Evolutionary conservation across 2,329 filamentous ascomycete genomes (phyloP).

Genomic region (Emmonsiellopsis sp.): DNA sequence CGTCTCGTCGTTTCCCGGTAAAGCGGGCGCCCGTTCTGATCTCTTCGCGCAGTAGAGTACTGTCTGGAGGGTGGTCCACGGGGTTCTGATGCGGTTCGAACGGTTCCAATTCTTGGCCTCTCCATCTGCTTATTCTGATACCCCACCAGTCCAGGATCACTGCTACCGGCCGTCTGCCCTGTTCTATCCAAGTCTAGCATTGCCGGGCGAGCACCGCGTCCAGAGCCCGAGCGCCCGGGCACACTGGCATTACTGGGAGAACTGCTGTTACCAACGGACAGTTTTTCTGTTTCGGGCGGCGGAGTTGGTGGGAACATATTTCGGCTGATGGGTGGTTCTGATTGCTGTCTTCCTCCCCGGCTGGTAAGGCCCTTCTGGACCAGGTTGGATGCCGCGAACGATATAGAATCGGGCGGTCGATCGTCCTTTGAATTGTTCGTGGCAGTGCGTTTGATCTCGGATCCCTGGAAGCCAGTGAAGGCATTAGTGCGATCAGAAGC

Average conservation of each 20-base stretch:
- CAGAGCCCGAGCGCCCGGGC: conserved; percentile 41
- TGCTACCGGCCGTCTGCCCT: conserved; percentile 37
- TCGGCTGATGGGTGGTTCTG: conserved; percentile 68
- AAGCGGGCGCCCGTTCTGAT: conserved; percentile 19
- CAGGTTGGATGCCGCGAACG: conserved; percentile 84
- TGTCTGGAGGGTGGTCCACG: conserved; percentile 34
- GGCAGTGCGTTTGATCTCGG: conserved; percentile 55
- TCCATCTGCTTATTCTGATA: conserved; percentile 20
- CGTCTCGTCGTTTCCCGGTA: conserved; percentile 24
- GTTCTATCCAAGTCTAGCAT: conserved; percentile 32
- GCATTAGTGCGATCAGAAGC: conserved; percentile 72
- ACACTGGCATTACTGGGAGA: conserved; percentile 22
- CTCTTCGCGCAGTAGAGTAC: conserved; percentile 21
- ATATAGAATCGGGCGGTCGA: conserved; percentile 72
- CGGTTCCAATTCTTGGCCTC: conserved; percentile 37
- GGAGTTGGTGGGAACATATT: conserved; percentile 97
- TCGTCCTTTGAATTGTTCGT: conserved; percentile 51
- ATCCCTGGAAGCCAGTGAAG: conserved; percentile 72
- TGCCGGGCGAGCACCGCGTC: conserved; percentile 38
- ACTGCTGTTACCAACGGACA: conserved; percentile 17
- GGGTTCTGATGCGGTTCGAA: conserved; percentile 44
- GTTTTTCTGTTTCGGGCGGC: conserved; percentile 76
- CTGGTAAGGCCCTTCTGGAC: conserved; percentile 78
- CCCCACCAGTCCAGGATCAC: conserved; percentile 22
- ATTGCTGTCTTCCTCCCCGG: conserved; percentile 64